Evolutionary conservation across 306 rosid species (phyloP).

Genomic region (Potentilla sterilis): DNA sequence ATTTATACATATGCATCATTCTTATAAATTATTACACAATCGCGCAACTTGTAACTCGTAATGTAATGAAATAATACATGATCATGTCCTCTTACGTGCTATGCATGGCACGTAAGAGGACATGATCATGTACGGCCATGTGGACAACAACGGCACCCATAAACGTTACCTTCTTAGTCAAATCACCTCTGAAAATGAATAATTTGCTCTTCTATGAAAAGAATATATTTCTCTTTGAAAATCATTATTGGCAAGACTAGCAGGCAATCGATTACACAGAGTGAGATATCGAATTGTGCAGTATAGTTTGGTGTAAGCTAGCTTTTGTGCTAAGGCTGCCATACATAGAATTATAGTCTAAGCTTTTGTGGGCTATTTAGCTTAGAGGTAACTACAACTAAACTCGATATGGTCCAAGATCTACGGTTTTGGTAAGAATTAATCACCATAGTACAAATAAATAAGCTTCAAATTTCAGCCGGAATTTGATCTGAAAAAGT

Average conservation of each 20-base stretch:
- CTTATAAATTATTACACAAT: no score
- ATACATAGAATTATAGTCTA: neutral
- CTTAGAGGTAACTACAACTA: neutral
- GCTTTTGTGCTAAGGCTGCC: conserved; percentile 33
- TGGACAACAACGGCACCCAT: conserved; percentile 1
- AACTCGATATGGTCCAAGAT: conserved; percentile 28
- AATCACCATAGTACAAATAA: conserved; percentile 28
- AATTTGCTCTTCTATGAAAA: neutral
- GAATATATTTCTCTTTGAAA: conserved; percentile 9
- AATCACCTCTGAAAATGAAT: conserved; percentile 1
- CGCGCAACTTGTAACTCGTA: no score
- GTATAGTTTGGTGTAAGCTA: neutral
- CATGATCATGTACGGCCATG: neutral
- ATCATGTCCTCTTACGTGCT: neutral
- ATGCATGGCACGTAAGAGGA: no score
- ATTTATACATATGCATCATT: no score
- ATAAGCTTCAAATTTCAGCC: conserved; percentile 29
- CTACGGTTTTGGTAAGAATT: conserved; percentile 26
- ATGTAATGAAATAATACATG: neutral
- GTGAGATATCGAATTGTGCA: conserved; percentile 4
- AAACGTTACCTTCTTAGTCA: neutral
- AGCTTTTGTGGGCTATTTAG: conserved; percentile 36
- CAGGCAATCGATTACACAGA: conserved; percentile 16
- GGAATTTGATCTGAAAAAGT: conserved; percentile 24
- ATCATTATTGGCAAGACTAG: conserved; percentile 22